Evolutionary conservation across 2,329 filamentous ascomycete genomes (phyloP).

Genomic region (Sclerotinia nivalis): DNA sequence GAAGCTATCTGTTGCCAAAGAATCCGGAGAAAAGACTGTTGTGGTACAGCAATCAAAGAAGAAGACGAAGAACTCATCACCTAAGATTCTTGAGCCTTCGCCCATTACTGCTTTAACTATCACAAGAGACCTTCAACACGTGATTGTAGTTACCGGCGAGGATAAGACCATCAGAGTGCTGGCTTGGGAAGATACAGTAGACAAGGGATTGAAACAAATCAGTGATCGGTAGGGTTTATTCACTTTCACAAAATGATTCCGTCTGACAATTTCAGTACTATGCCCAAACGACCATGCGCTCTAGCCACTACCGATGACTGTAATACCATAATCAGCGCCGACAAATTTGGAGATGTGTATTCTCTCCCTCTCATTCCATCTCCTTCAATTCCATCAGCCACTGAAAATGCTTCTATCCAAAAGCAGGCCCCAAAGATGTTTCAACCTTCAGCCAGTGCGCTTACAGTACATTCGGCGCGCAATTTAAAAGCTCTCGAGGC

Average conservation of each 20-base stretch:
- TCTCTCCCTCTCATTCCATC: constrained; percentile 68
- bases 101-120: constrained; percentile 69
- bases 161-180: constrained; percentile 92
- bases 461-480: constrained; percentile 64
- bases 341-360: constrained; percentile 98
- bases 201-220: constrained; percentile 56
- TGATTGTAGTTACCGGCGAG: constrained; percentile 81
- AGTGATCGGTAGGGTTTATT: constrained; percentile 64
- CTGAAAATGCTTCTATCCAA: constrained; percentile 27
- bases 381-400: constrained; percentile 26
- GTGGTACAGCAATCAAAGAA: constrained; percentile 30
- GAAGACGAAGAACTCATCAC: constrained; percentile 30
- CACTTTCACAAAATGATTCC: constrained; percentile 11
- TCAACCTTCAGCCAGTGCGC: constrained; percentile 55
- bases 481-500: constrained; percentile 62
- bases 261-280: constrained; percentile 49
- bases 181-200: constrained; percentile 59
- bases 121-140: constrained; percentile 63
- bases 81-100: constrained; percentile 51
- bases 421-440: constrained; percentile 40
- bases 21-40: constrained; percentile 21
- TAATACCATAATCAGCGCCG: constrained; percentile 74
- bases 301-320: constrained; percentile 69
- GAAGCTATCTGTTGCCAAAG: constrained; percentile 33
- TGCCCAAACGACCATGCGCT: constrained; percentile 87